Evolutionary conservation across 2,329 filamentous ascomycete species (phyloP), one percentile per base, ranked within the genome.

Genomic region (Pseudogymnoascus sp.): DNA sequence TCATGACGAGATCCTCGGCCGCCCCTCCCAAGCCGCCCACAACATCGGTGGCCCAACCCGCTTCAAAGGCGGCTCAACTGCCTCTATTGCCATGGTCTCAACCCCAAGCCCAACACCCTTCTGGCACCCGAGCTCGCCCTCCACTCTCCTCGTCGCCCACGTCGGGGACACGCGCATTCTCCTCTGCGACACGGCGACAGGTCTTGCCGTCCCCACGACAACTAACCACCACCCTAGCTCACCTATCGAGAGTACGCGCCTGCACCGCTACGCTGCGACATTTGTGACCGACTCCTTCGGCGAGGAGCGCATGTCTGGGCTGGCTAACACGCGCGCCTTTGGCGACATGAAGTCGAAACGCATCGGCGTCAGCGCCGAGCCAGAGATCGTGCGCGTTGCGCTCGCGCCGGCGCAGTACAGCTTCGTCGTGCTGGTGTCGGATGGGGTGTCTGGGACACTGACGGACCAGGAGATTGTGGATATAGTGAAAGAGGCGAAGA

Each of bases 221-320:
- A 91, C 88, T 18, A 91, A 96, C 74, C 95, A 99, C 75, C 95
- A 96, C 73, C 93, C 95, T 0, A 90, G 87, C n/a, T 86, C 89
- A 3, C 95, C 95, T 0, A 81, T 87, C 63, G 95, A 99, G 78
- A 88, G 89, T 8, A 87, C 86, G 43, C 86, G 95, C 6, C 82
- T 99, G 23, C 88, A 93, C 49, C 88, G 93, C 59, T 97, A 93
- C 73, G 90, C 92, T 1, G 85, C 89, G 31, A 88, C 88, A 2
- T 93, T 97, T 73, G 88, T 96, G 16, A 95, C 93, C 0, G 95
- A 99, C 77, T 96, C 91, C 36, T 99, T 99, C 74, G 95, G 95
- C 72, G 95, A 99, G 77, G 93, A 97, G 77, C 91, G 95, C 69
- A 95, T 99, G 75, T 88, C 88, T 12, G 93, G 95, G 0, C 82